A percentile compares a stretch with the other conserved stretches of the same genome.
These are phyloP conservation scores for Leccinum incarnatum DNA, from an alignment of 768 basidiomycete species.

Conservation along the genomic window DNA sequence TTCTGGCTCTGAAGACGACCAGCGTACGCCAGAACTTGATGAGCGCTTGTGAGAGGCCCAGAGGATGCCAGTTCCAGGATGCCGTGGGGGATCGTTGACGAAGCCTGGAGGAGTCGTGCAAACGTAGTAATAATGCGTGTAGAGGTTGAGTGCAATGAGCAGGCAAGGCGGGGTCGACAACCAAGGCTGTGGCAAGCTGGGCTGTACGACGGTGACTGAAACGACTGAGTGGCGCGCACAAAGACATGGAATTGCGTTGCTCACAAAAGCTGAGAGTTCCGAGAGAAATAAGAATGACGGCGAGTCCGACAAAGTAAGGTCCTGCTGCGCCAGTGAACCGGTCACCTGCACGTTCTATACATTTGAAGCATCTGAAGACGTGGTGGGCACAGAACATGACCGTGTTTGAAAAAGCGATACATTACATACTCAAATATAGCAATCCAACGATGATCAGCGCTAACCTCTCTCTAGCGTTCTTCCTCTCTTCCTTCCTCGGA, in stretches of 20 bases:
- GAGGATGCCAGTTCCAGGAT: slow-evolving; percentile 40
- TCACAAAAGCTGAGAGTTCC: slow-evolving; percentile 82
- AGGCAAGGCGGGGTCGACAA: slow-evolving; percentile 65
- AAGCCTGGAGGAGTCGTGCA: slow-evolving; percentile 81
- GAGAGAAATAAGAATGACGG: slow-evolving; percentile 61
- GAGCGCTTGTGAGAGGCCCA: slow-evolving; percentile 49
- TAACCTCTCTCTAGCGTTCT: slow-evolving; percentile 37
- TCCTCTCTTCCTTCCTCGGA: slow-evolving; percentile 44
- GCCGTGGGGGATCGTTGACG: slow-evolving; percentile 53
- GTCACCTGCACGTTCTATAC: slow-evolving; percentile 72
- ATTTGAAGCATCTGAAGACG: slow-evolving; percentile 58
- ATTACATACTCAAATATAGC: neutral
- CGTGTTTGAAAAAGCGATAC: too few species aligned
- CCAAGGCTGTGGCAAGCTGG: slow-evolving; percentile 56
- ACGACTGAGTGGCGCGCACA: neutral
- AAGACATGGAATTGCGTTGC: slow-evolving; percentile 28
- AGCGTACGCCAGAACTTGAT: slow-evolving; percentile 42
- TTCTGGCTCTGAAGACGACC: slow-evolving; percentile 44
- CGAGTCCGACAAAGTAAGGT: slow-evolving; percentile 85
- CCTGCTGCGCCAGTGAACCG: slow-evolving; percentile 86
- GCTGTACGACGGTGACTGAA: slow-evolving; percentile 76
- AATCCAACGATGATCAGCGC: slow-evolving; percentile 12
- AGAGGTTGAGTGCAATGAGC: slow-evolving; percentile 75
- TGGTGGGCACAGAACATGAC: slow-evolving; percentile 26
- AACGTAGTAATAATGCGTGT: slow-evolving; percentile 82